Evolutionary conservation across 768 basidiomycete species (phyloP), one percentile per base, ranked within the genome.

Genomic region (Russula virescens): DNA sequence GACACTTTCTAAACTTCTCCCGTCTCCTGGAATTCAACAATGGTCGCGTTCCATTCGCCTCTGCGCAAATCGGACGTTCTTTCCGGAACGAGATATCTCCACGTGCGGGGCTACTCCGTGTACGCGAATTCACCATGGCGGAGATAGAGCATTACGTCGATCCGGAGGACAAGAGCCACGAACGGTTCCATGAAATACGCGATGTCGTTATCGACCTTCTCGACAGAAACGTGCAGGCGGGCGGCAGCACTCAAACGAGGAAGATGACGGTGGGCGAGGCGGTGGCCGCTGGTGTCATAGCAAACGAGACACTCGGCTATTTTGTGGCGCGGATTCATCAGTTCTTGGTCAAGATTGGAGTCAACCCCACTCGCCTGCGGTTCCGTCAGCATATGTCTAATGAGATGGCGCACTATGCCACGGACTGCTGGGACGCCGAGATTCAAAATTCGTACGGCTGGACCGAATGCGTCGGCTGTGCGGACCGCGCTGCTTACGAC

Each of bases 341-440:
- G 64, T 98, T 95, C 82, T 80, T 98, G 55, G 69, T 86, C 68
- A 89, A 89, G 75, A 92, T 98, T 70, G 97, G 96, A 63, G 88
- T 99, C 74, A 80, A 95, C 77, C 86, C 88, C 16, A 65, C 71
- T 51, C 84, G 94, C 9, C 78, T 98, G 66, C 84, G 97, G 56
- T 98, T 98, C 83, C 82, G 97, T 38, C 97, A 99, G 71, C 97
- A 99, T 74, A 98, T 98, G 97, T 82, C 77, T 42, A 99, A 98
- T 76, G 97, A 98, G 79, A 98, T 98, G 96, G 97, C 97, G 1
- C 97, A 98, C 74, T 99, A 99, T 73, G 96, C 97, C 58, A 84
- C 94, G 43, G 96, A 98, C 76, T 99, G 97, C 75, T 99, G 97
- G 97, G 97, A 99, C 72, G 97, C 95, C 47, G 97, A 99, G 78